These are phyloP conservation scores for Stentor coeruleus DNA, from an alignment of 73 alveolate species.

Conservation along the genomic window DNA sequence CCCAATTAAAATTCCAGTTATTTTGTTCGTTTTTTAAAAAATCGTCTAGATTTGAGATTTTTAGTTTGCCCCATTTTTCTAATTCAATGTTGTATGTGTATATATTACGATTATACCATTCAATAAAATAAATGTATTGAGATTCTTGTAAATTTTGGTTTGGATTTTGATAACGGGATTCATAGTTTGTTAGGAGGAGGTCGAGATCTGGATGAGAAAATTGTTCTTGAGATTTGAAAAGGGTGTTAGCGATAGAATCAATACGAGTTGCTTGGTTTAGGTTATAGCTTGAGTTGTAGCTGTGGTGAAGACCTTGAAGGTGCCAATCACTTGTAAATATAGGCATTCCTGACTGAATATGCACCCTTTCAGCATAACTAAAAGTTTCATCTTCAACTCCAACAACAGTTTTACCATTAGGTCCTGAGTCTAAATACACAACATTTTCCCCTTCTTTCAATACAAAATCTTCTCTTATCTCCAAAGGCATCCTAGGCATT, in stretches of 20 bases:
- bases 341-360: not conserved
- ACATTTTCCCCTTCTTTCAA: not conserved
- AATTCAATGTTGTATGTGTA: not conserved
- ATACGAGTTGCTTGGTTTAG: not conserved
- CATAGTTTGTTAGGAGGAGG: not conserved
- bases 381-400: not conserved
- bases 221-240: not conserved
- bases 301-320: not conserved
- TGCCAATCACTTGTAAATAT: not conserved
- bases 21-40: not conserved
- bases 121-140: not conserved
- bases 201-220: not conserved
- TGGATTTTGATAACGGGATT: not conserved
- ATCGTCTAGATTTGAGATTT: not conserved
- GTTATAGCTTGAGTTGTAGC: not conserved
- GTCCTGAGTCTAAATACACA: not conserved
- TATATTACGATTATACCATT: not conserved
- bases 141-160: not conserved
- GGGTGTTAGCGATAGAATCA: not conserved
- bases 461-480: not conserved
- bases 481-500: not conserved
- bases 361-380: not conserved
- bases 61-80: not conserved
- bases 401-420: not conserved
- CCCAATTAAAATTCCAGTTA: conserved; percentile 17